Conservation (phyloP, 192 early-diverging fungal genomes). For the Endogone sp. region DNA sequence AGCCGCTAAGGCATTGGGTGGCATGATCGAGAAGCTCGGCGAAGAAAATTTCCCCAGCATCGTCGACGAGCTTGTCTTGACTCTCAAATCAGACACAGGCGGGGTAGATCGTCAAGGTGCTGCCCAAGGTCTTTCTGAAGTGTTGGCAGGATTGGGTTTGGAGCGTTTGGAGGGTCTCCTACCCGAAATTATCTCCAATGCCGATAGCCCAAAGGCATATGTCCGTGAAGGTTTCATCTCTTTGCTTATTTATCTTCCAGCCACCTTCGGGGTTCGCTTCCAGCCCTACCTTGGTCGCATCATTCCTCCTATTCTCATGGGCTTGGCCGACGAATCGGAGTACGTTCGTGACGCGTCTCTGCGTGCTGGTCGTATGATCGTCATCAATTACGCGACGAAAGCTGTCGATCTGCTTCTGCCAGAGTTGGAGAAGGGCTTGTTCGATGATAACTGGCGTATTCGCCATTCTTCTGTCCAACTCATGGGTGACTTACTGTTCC, state of each 20-base stretch:
- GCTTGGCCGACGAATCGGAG: constrained; percentile 95
- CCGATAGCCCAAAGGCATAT: constrained; percentile 60
- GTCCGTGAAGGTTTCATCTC: constrained; percentile 98
- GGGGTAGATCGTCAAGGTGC: constrained; percentile 95
- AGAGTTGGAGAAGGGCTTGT: constrained; percentile 84
- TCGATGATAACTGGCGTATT: constrained; percentile 95
- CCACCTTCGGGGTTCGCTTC: constrained; percentile 91
- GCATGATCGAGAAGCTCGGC: constrained; percentile 87
- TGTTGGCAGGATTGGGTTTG: constrained; percentile 85
- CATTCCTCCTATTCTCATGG: constrained; percentile 84
- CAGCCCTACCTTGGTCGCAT: constrained; percentile 84
- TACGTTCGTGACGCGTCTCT: constrained; percentile 89
- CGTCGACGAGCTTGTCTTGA: constrained; percentile 79
- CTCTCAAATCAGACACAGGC: constrained; percentile 85
- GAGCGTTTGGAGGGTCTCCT: constrained; percentile 81
- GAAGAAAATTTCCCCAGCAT: constrained; percentile 92
- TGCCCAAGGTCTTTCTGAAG: constrained; percentile 94
- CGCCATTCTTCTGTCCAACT: constrained; percentile 91
- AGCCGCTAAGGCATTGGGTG: constrained; percentile 88
- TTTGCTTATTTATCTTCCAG: constrained; percentile 92
- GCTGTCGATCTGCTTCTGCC: constrained; percentile 89
- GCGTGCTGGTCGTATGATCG: constrained; percentile 90
- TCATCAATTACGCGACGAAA: constrained; percentile 83
- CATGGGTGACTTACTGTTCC: constrained; percentile 90
- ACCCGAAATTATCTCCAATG: constrained; percentile 85